These are phyloP conservation scores for Amanita rubescens DNA, from an alignment of 768 basidiomycete species.

Conservation along the genomic window DNA sequence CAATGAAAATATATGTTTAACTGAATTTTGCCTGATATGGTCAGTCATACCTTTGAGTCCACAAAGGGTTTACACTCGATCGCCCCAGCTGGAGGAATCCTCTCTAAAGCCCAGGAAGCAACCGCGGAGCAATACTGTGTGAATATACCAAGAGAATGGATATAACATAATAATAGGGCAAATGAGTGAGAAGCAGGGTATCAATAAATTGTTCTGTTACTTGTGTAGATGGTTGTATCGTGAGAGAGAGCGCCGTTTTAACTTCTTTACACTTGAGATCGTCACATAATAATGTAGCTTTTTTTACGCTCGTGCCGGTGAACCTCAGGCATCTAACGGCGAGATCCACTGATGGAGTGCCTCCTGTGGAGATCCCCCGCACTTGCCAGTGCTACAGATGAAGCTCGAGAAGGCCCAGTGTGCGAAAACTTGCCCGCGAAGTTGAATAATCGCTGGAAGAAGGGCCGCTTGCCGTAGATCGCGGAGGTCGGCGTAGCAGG, in stretches of 20 bases:
- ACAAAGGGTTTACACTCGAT: no score
- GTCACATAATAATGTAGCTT: neutral
- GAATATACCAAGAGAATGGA: neutral
- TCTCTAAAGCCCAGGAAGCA: neutral
- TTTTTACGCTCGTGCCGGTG: neutral
- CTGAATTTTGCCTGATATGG: no score
- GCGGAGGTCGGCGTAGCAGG: constrained; percentile 42
- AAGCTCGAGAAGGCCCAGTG: constrained; percentile 28
- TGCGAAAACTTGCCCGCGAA: constrained; percentile 42
- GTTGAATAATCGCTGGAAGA: constrained; percentile 55
- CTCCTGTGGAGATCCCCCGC: constrained; percentile 38
- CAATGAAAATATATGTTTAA: no score
- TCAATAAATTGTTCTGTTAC: neutral
- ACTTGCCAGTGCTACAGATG: constrained; percentile 24
- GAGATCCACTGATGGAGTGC: constrained; percentile 37
- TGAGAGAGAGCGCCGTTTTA: neutral
- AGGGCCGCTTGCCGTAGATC: constrained; percentile 40
- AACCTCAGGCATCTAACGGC: neutral
- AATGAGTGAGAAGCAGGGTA: neutral
- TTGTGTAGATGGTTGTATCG: neutral
- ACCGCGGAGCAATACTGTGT: neutral
- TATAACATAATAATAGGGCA: neutral
- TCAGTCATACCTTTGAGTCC: no score
- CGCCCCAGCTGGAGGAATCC: no score
- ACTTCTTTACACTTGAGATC: neutral